A percentile compares a stretch with the other conserved stretches of the same genome.
Evolutionary conservation across 1,284 basidiomycete species (phyloP).

Genomic region (Leccinum solheimii): DNA sequence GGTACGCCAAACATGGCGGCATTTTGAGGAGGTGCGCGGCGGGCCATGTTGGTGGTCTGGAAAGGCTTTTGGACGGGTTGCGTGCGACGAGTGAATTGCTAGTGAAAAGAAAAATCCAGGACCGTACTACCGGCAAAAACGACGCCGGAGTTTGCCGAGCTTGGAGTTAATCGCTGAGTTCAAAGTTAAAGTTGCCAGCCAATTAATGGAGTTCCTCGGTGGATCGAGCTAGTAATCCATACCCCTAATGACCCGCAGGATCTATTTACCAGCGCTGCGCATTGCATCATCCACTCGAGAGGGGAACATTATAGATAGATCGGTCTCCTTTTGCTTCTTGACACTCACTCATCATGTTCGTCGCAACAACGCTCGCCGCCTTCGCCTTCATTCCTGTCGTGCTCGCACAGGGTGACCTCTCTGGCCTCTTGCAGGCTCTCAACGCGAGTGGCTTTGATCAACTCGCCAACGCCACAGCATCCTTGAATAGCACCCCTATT

Average conservation of each 20-base stretch:
- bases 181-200: not conserved
- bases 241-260: constrained; percentile 3
- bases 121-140: not conserved
- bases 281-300: constrained; percentile 32
- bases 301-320: not conserved
- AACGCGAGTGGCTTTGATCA: constrained; percentile 40
- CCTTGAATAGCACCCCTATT: constrained; percentile 42
- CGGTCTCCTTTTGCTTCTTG: not conserved
- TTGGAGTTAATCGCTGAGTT: constrained; percentile 5
- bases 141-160: constrained; percentile 20
- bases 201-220: not conserved
- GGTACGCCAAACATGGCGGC: constrained; percentile 54
- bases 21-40: constrained; percentile 57
- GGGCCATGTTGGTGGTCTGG: constrained; percentile 51
- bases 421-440: constrained; percentile 37
- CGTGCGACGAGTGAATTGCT: not conserved
- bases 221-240: not conserved
- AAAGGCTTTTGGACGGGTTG: not conserved
- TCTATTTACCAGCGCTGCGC: constrained; percentile 17
- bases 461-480: constrained; percentile 36
- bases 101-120: not conserved
- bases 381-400: constrained; percentile 17
- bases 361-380: constrained; percentile 5
- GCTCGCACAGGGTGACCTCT: constrained; percentile 30
- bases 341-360: constrained; percentile 21